These are phyloP conservation scores for Hypsizygus ulmarius DNA, from an alignment of 1,284 basidiomycete genomes.

Conservation along the genomic window DNA sequence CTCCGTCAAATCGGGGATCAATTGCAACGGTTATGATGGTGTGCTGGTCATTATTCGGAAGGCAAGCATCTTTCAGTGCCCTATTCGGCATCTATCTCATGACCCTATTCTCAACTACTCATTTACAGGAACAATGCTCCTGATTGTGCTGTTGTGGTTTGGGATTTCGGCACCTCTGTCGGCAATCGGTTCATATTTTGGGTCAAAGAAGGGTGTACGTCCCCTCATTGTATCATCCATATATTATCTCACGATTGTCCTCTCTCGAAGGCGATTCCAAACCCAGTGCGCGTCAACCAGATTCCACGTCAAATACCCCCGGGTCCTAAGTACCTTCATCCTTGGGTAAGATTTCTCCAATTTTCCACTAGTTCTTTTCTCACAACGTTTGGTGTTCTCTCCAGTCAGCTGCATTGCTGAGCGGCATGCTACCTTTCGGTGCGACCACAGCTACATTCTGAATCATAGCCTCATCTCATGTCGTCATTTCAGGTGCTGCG, in stretches of 20 bases:
- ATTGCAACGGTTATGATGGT: constrained; percentile 96
- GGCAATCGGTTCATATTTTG: constrained; percentile 72
- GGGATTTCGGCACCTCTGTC: constrained; percentile 89
- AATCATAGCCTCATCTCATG: not conserved
- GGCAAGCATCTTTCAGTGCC: constrained; percentile 39
- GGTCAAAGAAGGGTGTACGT: constrained; percentile 84
- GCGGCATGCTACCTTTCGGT: constrained; percentile 93
- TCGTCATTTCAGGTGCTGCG: constrained; percentile 64
- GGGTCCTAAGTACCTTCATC: constrained; percentile 76
- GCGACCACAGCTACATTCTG: constrained; percentile 14
- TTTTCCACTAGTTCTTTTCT: constrained; percentile 7
- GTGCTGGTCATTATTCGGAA: constrained; percentile 92
- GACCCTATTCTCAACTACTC: not conserved
- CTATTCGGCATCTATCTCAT: constrained; percentile 15
- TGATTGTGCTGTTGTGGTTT: constrained; percentile 94
- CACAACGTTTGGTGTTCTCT: constrained; percentile 11
- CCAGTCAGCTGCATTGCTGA: constrained; percentile 75
- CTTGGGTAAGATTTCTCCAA: constrained; percentile 53
- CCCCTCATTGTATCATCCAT: constrained; percentile 1
- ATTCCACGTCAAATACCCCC: constrained; percentile 93
- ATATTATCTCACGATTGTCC: constrained; percentile 9
- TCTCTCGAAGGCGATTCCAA: constrained; percentile 53
- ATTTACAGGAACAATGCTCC: constrained; percentile 74
- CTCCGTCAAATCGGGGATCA: constrained; percentile 92
- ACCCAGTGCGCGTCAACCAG: constrained; percentile 88